A percentile compares a stretch with the other conserved stretches of the same genome.
phyloP scores from a whole-genome alignment of 345 rosid genomes.

The Bruguiera sexangula region DNA sequence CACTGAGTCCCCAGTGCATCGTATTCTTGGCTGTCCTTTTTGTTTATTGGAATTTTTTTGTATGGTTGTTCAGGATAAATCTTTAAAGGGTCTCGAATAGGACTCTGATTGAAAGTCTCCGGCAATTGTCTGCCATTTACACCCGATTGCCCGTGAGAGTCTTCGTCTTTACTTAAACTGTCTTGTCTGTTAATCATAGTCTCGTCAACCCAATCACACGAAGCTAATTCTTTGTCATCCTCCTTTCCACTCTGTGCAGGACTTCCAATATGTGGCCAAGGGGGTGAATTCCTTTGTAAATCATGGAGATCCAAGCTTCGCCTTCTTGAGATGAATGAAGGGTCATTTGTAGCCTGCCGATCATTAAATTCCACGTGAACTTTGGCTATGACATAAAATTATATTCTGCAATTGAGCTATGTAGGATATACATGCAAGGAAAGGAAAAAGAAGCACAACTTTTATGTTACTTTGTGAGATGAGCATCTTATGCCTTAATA shows the following conservation, averaged over 20 bases:
- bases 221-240: constrained; percentile 21
- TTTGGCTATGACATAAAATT: background rate
- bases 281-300: constrained; percentile 15
- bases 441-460: too few relatives aligned
- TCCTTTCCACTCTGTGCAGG: constrained; percentile 24
- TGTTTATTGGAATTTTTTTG: constrained; percentile 25
- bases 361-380: background rate
- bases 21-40: constrained; percentile 44
- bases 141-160: constrained; percentile 27
- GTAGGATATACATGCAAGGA: too few relatives aligned
- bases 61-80: constrained; percentile 37
- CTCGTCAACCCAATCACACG: constrained; percentile 31
- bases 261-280: constrained; percentile 16
- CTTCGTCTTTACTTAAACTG: constrained; percentile 12
- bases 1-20: constrained; percentile 41
- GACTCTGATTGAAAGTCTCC: constrained; percentile 25
- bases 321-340: constrained; percentile 13
- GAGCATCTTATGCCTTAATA: too few relatives aligned
- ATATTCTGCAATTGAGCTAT: background rate
- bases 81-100: constrained; percentile 32
- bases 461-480: too few relatives aligned
- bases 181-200: constrained; percentile 27
- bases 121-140: constrained; percentile 39
- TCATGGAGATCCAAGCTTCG: constrained; percentile 31
- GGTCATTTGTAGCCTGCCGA: constrained; percentile 15